Base-by-base conservation (phyloP, 2,329 filamentous ascomycete species). In the Colletotrichum lini region DNA sequence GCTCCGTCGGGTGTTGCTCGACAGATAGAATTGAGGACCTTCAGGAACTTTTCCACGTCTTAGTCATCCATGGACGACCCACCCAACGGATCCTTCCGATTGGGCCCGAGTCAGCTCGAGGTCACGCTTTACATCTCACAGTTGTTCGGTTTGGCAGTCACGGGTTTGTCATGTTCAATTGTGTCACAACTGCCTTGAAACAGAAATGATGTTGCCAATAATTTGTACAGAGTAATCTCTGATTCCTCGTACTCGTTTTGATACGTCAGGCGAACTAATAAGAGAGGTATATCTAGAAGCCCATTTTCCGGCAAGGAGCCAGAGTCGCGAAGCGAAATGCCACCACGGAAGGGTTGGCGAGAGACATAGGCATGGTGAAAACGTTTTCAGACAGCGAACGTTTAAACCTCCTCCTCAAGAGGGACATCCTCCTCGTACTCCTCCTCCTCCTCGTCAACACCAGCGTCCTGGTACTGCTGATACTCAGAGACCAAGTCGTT, bases 391-490 rank as follows among this genome's bases (percentile, higher is more conserved):
- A 47, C 45, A 54, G 53, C 40, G 35, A 38, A 38, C 35, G 66
- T 67, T 79, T 86, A 86, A 79, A 86, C 85, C 82, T 93, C 93
- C 84, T 93, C 92, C 86, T 95, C 93, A 77, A 84, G 85, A 84
- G 91, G 91, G 76, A 88, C 89, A 85, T 98, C 95, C 89, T 96
- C 94, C 80, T 93, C 93, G 83, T 97, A 95, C 83, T 97, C 95
- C 87, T 98, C 95, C 87, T 98, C 96, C 79, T 94, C 96, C 87
- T 99, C 96, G 73, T 96, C 97, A 85, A 98, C 91, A 80, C 94
- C 94, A 83, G 96, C 96, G 85, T 99, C 96, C 91, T 99, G 96
- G 92, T 99, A 99, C 87, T 99, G 96, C 91, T 98, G 96, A 90
- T 99, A 99, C 87, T 99, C 96, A 74, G 95, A 97, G 80, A 99